Evolutionary conservation across 2,329 filamentous ascomycete genomes (phyloP).

Genomic region (Diatrype stigma): DNA sequence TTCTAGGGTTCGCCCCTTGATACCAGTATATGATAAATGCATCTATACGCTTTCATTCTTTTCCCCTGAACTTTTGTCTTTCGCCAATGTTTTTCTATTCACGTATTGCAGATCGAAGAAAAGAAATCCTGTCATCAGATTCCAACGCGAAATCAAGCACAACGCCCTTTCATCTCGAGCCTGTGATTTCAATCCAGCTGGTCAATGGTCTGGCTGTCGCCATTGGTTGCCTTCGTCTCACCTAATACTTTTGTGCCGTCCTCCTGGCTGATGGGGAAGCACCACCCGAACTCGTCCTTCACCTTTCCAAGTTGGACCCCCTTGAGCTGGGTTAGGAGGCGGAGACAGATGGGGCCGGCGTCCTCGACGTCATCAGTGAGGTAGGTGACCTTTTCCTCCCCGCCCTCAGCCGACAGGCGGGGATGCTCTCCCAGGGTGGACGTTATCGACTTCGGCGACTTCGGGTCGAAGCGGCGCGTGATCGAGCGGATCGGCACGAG

Average conservation of each 20-base stretch:
- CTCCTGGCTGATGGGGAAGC: conserved; percentile 40
- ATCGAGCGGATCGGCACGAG: conserved; percentile 91
- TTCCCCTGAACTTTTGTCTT: no score
- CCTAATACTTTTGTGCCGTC: conserved; percentile 39
- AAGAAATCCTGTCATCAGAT: no score
- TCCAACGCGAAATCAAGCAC: no score
- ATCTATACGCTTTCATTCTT: conserved; percentile 1
- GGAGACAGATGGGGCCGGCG: conserved; percentile 67
- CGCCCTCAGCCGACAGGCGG: conserved; percentile 34
- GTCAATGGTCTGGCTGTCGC: conserved; percentile 28
- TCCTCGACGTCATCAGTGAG: conserved; percentile 56
- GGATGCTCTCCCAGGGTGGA: conserved; percentile 29
- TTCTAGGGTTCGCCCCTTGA: no score
- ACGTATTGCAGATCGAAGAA: no score
- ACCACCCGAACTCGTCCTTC: conserved; percentile 75
- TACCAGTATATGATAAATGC: no score
- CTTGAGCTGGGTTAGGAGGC: conserved; percentile 72
- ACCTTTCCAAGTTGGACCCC: conserved; percentile 81
- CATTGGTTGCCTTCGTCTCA: conserved; percentile 19
- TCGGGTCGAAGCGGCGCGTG: conserved; percentile 54
- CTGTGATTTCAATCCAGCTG: conserved; percentile 28
- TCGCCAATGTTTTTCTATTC: no score
- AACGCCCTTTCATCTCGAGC: no score
- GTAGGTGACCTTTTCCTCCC: conserved; percentile 50
- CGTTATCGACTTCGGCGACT: conserved; percentile 36